Conservation (phyloP, 768 basidiomycete species). For the Tricholoma furcatifolium region DNA sequence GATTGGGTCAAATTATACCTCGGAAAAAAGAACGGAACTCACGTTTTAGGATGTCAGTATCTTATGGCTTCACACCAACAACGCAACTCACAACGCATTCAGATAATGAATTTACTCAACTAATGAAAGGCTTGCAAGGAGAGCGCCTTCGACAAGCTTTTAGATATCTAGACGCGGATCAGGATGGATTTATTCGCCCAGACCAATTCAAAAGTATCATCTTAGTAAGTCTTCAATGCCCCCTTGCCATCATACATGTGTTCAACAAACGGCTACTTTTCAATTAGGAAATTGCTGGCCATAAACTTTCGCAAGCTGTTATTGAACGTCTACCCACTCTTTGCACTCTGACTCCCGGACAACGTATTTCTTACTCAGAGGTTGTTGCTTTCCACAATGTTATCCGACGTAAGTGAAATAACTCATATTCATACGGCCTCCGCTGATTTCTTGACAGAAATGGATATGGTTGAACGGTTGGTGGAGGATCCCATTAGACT, state of each 20-base stretch:
- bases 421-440: neutral
- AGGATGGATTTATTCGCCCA: conserved; percentile 91
- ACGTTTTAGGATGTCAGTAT: conserved; percentile 85
- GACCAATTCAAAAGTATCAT: conserved; percentile 96
- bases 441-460: conserved; percentile 50
- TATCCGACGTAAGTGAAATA: conserved; percentile 62
- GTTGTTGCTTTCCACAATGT: conserved; percentile 98
- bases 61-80: neutral
- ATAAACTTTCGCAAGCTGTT: conserved; percentile 94
- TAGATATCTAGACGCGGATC: conserved; percentile 83
- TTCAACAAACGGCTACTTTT: conserved; percentile 3
- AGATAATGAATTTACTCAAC: conserved; percentile 97
- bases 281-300: conserved; percentile 87
- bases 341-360: conserved; percentile 85
- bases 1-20: conserved; percentile 97
- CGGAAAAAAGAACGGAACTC: conserved; percentile 87
- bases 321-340: conserved; percentile 91
- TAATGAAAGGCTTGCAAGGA: conserved; percentile 98
- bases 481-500: conserved; percentile 14
- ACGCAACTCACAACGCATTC: conserved; percentile 1
- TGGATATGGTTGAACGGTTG: conserved; percentile 94
- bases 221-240: conserved; percentile 53
- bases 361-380: conserved; percentile 93
- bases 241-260: neutral
- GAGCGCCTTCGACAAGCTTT: conserved; percentile 97